phyloP scores from a whole-genome alignment of 495 filamentous ascomycete genomes.

The Penicillium flavigenum region DNA sequence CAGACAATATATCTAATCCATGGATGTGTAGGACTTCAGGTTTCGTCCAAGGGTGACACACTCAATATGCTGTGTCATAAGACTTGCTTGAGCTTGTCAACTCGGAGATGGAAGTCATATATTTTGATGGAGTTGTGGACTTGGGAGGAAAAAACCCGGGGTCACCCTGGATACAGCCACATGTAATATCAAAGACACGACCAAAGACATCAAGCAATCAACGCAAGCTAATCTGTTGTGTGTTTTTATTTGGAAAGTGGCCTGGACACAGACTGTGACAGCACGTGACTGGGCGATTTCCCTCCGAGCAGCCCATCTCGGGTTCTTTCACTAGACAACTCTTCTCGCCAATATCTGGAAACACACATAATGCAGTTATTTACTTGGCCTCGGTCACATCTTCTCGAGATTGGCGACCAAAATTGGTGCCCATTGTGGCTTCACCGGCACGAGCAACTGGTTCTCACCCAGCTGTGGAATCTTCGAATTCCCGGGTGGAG shows the following conservation, averaged over 20 bases:
- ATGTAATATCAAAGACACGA: not conserved
- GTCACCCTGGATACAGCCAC: not conserved
- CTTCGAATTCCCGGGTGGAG: constrained; percentile 23
- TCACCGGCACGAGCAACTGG: constrained; percentile 31
- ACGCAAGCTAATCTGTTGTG: not conserved
- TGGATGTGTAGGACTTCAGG: not conserved
- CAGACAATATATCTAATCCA: not conserved
- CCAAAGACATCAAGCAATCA: not conserved
- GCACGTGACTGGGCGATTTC: not conserved
- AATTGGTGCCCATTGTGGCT: constrained; percentile 36
- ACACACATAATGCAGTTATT: not conserved
- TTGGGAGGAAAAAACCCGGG: not conserved
- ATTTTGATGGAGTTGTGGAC: not conserved
- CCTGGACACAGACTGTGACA: not conserved
- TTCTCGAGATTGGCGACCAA: constrained; percentile 41
- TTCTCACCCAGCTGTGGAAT: constrained; percentile 38
- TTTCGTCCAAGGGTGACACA: not conserved
- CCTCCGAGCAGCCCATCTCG: not conserved
- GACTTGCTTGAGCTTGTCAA: too few relatives aligned
- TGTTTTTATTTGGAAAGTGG: not conserved
- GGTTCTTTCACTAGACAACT: not conserved
- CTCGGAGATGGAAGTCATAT: not conserved
- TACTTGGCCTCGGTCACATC: constrained; percentile 30
- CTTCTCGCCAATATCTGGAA: not conserved
- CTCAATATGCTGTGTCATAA: not conserved